Conservation (phyloP, 768 basidiomycete genomes). For the Dacryopinax spathularia region DNA sequence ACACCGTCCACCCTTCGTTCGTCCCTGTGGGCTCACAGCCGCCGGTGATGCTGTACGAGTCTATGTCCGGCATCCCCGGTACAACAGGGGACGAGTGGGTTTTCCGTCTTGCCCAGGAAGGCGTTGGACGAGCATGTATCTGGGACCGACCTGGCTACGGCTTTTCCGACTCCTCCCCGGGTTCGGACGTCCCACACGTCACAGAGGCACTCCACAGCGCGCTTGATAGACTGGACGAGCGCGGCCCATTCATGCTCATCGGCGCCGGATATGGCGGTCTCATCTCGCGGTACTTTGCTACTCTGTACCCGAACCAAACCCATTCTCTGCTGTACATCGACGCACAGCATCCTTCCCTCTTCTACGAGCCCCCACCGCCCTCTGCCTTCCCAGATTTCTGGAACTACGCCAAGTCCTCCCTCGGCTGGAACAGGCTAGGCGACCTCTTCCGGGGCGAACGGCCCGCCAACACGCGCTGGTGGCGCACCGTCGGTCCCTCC, state of each 20-base stretch:
- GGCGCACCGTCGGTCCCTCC: conserved; percentile 15
- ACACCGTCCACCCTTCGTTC: neutral
- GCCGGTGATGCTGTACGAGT: conserved; percentile 1
- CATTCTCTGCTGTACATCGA: conserved; percentile 23
- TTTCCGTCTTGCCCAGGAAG: conserved; percentile 19
- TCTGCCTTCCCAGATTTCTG: conserved; percentile 19
- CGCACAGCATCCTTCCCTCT: conserved; percentile 22
- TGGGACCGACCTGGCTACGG: conserved; percentile 27
- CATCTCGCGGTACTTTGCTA: conserved; percentile 21
- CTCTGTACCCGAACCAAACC: conserved; percentile 17
- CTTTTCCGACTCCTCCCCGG: conserved; percentile 19
- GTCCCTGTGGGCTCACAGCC: neutral
- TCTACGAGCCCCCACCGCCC: conserved; percentile 17
- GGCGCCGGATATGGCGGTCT: conserved; percentile 26
- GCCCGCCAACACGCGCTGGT: conserved; percentile 17
- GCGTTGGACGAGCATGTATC: conserved; percentile 21
- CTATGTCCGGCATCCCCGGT: conserved; percentile 1
- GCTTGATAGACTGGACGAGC: conserved; percentile 13
- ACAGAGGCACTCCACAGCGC: conserved; percentile 19
- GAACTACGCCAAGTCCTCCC: conserved; percentile 19
- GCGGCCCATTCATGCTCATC: conserved; percentile 17
- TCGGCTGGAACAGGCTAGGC: conserved; percentile 20
- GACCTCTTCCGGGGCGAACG: conserved; percentile 20
- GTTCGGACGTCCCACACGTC: conserved; percentile 19
- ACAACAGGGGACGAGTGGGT: conserved; percentile 19